Evolutionary conservation across 768 basidiomycete species (phyloP), one percentile per base, ranked within the genome.

Genomic region (Xerocomellus intermedius): DNA sequence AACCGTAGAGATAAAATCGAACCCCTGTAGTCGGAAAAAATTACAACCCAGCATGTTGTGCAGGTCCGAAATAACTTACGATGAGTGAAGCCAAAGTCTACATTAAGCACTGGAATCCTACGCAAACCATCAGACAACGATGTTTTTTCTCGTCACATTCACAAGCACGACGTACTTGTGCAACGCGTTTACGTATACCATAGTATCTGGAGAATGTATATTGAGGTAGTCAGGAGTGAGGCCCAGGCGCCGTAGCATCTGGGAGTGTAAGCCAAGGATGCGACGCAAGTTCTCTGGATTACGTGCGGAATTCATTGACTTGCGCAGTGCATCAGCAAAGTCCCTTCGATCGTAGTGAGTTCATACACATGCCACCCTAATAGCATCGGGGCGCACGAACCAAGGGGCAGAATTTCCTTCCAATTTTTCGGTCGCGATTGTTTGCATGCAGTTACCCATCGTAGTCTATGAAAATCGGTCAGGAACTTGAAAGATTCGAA

Each of bases 371-470:
- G 12, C 38, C 3, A 16, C 8, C 13, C 13, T 35, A 9, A 21
- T 16, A 39, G 2, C 21, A 49, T 14, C 17, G 12, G 12, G 10
- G 22, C 13, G 19, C 24, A 52, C 51, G 28, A 52, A 52, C 51
- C 51, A 52, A 14, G 51, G 51, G 16, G 28, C 28, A 21, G 13
- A 19, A 6, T 52, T 38, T 30, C 36, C 51, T 46, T 8, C 19
- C 19, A 52, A 16, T 2, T 16, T 19, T 19, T 21, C 51, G 12
- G 51, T 52, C 8, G 51, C 36, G 22, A 52, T 39, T n/a, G 51
- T 52, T 45, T 52, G 51, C 51, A 52, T 52, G 21, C 51, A 52
- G 28, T 52, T 52, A 12, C 51, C 51, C 51, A 52, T 52, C 19
- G 51, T 52, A 1, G 35, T 52, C 51, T 52, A 37, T 16, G 19